Percentiles rank a stretch among this genome's conserved stretches.
Conservation (phyloP, 2,329 filamentous ascomycete genomes). For the Huntiella savannae region DNA sequence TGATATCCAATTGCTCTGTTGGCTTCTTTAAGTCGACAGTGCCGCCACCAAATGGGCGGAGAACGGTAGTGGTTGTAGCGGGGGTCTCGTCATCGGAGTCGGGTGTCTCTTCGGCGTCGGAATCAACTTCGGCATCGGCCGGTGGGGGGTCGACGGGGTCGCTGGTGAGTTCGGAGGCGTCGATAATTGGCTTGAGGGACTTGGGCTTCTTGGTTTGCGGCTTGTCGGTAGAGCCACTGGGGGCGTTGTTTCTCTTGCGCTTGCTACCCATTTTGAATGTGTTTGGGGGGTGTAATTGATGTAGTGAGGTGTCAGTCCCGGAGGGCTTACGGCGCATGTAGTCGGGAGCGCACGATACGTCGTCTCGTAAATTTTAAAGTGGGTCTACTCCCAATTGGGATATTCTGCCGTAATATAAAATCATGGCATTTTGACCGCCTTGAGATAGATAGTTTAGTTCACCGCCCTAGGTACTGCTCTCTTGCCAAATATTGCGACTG, state of each 20-base stretch:
- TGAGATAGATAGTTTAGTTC: no score
- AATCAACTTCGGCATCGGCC: background rate
- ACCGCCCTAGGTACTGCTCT: no score
- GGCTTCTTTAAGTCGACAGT: constrained; percentile 14
- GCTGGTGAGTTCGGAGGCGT: background rate
- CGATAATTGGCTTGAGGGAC: background rate
- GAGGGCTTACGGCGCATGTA: no score
- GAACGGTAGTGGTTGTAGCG: constrained; percentile 2
- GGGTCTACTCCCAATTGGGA: no score
- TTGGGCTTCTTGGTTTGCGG: constrained; percentile 6
- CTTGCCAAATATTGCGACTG: no score
- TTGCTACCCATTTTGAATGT: constrained; percentile 9
- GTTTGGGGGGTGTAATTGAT: background rate
- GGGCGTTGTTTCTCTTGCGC: constrained; percentile 10
- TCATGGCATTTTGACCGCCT: no score
- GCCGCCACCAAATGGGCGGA: constrained; percentile 19
- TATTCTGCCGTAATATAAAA: no score
- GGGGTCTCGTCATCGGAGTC: background rate
- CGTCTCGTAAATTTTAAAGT: no score
- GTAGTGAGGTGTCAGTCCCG: no score
- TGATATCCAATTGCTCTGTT: constrained; percentile 27
- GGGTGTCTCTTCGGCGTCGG: background rate
- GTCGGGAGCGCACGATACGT: no score
- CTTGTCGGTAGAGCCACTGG: background rate
- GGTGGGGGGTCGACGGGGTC: constrained; percentile 1